Conservation (phyloP, 495 filamentous ascomycete species). For the Glonium stellatum region DNA sequence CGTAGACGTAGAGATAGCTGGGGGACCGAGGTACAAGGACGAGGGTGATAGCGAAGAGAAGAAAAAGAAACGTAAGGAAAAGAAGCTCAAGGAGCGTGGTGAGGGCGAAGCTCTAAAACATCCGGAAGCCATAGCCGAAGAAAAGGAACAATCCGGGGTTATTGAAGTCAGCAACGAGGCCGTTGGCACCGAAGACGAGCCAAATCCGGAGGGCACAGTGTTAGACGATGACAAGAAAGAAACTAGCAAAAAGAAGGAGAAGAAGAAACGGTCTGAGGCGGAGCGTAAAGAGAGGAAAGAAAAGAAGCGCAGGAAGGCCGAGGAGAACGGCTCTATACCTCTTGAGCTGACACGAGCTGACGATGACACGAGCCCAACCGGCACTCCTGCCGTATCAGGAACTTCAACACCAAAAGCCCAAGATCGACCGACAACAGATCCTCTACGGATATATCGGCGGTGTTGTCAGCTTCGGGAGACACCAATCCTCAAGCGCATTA, state of each 20-base stretch:
- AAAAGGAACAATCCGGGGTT: constrained; percentile 50
- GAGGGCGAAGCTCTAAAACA: constrained; percentile 64
- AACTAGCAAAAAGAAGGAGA: constrained; percentile 68
- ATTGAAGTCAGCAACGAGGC: constrained; percentile 41
- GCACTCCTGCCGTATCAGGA: constrained; percentile 18
- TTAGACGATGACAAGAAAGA: constrained; percentile 41
- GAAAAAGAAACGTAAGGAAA: constrained; percentile 52
- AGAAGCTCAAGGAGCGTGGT: constrained; percentile 59
- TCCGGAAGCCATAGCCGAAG: constrained; percentile 47
- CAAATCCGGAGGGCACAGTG: constrained; percentile 27
- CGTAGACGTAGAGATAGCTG: constrained; percentile 96
- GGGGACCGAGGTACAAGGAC: constrained; percentile 49
- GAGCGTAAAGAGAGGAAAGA: constrained; percentile 83
- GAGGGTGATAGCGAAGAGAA: constrained; percentile 38
- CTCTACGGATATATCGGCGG: constrained; percentile 83
- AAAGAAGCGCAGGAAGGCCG: constrained; percentile 66
- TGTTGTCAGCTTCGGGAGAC: constrained; percentile 93
- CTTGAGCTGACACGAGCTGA: constrained; percentile 63
- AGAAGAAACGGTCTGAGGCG: constrained; percentile 84
- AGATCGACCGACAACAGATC: constrained; percentile 77
- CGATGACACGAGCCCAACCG: constrained; percentile 13
- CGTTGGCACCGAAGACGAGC: constrained; percentile 23
- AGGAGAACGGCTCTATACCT: constrained; percentile 74
- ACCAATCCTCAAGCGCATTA: constrained; percentile 78
- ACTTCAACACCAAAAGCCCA: constrained; percentile 45